Base-by-base conservation (phyloP, 805 yeast species). In the Lachancea thermotolerans region DNA sequence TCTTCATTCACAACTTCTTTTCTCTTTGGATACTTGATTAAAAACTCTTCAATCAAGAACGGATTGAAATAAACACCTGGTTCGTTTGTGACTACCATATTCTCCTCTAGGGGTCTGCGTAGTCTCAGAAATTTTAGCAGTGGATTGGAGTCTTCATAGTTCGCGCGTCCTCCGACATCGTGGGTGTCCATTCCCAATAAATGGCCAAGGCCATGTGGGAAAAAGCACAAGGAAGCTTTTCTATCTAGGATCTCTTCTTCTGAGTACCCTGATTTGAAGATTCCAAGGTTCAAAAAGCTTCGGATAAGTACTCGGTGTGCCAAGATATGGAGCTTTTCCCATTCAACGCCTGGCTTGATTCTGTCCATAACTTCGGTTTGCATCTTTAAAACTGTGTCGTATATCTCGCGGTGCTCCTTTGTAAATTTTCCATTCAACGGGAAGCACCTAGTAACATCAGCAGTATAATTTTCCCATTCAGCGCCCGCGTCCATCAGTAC, bases 171-270 rank as follows among this genome's bases (percentile, higher is more conserved):
- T 35, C 87, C 98, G 39, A 88, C 95, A 66, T 91, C 99, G 64
- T 93, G 99, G 2, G 96, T 89, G 60, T 91, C 96, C 83, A 91
- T 74, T 18, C 99, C 99, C 35, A 91, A 67, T 58, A 88, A 71
- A 60, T 91, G 99, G 11, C 99, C 99, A 46, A 93, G 70, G 0
- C 99, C 99, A 60, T 93, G 99, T 2, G 99, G 99, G 65, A 81
- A 87, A 67, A 91, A 91, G 17, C 84, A 77, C 4, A 81, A 83
- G 3, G 95, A 78, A 4, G 83, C 78, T 46, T 81, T 75, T 41
- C 95, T 76, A 1, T 77, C 74, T 49, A 78, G 79, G 30, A 91
- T 79, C 51, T 88, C 93, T 16, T 81, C 76, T 14, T 69, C 79
- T 4, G 77, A 60, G 48, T 55, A 72, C 39, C 72, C 68, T 16